phyloP scores from a whole-genome alignment of 768 basidiomycete genomes.

The Kwoniella europaea region DNA sequence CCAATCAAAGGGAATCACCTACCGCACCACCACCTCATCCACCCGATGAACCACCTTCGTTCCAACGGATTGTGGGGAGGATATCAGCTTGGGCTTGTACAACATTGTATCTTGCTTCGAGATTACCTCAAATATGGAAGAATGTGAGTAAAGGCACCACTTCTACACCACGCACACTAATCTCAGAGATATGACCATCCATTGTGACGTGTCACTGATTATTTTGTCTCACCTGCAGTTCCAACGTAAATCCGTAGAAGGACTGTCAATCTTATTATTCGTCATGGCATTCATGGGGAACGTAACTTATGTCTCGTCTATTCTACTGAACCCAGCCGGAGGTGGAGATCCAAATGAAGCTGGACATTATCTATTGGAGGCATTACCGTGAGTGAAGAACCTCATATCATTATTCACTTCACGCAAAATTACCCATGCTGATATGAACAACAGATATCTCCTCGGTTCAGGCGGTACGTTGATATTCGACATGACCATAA shows the following conservation, averaged over 20 bases:
- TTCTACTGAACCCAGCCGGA: slow-evolving; percentile 72
- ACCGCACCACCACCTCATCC: slow-evolving; percentile 22
- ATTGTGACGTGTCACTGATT: not conserved
- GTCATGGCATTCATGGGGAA: slow-evolving; percentile 93
- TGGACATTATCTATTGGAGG: slow-evolving; percentile 73
- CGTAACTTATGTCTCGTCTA: slow-evolving; percentile 86
- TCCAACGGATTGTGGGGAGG: slow-evolving; percentile 76
- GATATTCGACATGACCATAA: slow-evolving; percentile 89
- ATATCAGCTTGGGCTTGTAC: slow-evolving; percentile 95
- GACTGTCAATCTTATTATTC: slow-evolving; percentile 91
- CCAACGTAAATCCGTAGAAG: slow-evolving; percentile 89
- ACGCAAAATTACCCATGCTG: not conserved
- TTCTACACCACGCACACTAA: no score
- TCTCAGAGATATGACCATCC: no score
- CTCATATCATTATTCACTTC: not conserved
- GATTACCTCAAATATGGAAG: slow-evolving; percentile 98
- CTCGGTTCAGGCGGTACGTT: slow-evolving; percentile 92
- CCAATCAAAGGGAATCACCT: not conserved
- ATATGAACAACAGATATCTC: slow-evolving; percentile 64
- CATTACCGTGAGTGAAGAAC: slow-evolving; percentile 73
- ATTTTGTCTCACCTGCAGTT: slow-evolving; percentile 62
- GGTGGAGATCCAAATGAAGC: slow-evolving; percentile 63
- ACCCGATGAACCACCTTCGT: slow-evolving; percentile 27
- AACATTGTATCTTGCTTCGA: slow-evolving; percentile 86
- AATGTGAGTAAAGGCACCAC: slow-evolving; percentile 69